Evolutionary conservation across 306 rosid genomes (phyloP), one percentile per base, ranked within the genome.

Genomic region (Oxytropis ochrocephala): DNA sequence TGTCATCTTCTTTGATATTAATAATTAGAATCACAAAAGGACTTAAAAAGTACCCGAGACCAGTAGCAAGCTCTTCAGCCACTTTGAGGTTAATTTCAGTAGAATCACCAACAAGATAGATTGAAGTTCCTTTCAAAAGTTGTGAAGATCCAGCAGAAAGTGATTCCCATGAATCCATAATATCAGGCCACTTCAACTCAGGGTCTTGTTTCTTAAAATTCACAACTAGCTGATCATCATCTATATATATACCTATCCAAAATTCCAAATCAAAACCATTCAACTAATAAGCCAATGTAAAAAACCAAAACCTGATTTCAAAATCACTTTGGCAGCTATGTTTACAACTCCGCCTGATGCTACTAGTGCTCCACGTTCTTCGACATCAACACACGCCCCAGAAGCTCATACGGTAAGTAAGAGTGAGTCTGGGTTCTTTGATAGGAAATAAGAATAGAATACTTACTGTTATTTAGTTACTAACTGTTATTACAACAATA

Each of bases 141-240:
- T 94, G 96, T 29, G 86, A 12, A 43, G 88, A 88, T 68, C 95
- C 97, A 13, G 74, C 86, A 24, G 88, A 67, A 49, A 94, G 85
- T 42, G 99, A 94, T 17, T 91, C 96, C 99, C 97, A 94, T 5
- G 97, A 88, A 74, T 91, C 89, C 60, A 68, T 52, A 62, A 94
- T 85, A 59, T 91, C 96, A 9, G 96, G 99, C 99, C 99, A 91
- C 81, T 88, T 89, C 81, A 91, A 78, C 63, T 85, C 92, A 3
- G 95, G 91, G 70, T 94, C 89, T 32, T 88, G 95, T 83, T 94
- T 91, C 91, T 91, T 94, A 78, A 87, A 89, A 79, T 63, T 91
- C 63, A 94, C 80, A 24, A 91, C 96, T 69, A 94, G 86, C 60
- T 91, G 74, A 81, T 85, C 96, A 47, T 94, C 97, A 73, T 94